These are phyloP conservation scores for Grammothele lineata DNA, from an alignment of 768 basidiomycete genomes.

Conservation along the genomic window DNA sequence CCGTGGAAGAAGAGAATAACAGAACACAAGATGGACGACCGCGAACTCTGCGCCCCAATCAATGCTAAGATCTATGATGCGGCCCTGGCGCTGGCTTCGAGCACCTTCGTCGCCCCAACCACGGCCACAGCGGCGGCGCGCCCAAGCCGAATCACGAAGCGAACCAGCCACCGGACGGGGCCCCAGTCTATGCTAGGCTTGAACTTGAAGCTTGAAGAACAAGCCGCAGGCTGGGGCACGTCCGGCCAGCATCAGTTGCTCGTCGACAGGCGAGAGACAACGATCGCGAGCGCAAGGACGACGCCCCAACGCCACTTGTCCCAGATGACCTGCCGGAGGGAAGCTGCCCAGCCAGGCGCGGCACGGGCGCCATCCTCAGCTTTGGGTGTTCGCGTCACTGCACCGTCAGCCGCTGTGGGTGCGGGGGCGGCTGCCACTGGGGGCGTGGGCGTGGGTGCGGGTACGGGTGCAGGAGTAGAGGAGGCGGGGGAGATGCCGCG, in stretches of 20 bases:
- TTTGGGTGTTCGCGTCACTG: slow-evolving; percentile 6
- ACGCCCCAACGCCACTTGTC: slow-evolving; percentile 87
- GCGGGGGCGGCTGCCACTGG: neutral
- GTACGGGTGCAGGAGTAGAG: slow-evolving; percentile 1
- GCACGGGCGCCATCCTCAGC: slow-evolving; percentile 14
- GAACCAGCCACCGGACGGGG: too few relatives aligned
- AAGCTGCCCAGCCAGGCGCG: slow-evolving; percentile 49
- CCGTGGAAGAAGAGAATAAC: too few relatives aligned
- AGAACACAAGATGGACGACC: too few relatives aligned
- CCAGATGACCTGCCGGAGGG: slow-evolving; percentile 65
- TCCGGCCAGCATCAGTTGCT: slow-evolving; percentile 15
- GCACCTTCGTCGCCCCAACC: too few relatives aligned
- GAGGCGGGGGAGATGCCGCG: slow-evolving; percentile 42
- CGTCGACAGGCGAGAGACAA: slow-evolving; percentile 73
- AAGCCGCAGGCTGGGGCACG: too few relatives aligned
- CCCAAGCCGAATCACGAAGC: too few relatives aligned
- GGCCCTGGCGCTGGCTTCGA: too few relatives aligned
- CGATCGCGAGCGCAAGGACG: slow-evolving; percentile 69
- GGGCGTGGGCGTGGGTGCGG: neutral
- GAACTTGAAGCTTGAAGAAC: too few relatives aligned
- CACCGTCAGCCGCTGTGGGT: slow-evolving; percentile 8
- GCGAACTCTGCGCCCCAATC: too few relatives aligned
- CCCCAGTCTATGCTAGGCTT: too few relatives aligned
- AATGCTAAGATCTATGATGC: too few relatives aligned
- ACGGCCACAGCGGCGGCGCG: too few relatives aligned